Evolutionary conservation across 768 basidiomycete genomes (phyloP), one percentile per base, ranked within the genome.

Genomic region (Russula olivacea): DNA sequence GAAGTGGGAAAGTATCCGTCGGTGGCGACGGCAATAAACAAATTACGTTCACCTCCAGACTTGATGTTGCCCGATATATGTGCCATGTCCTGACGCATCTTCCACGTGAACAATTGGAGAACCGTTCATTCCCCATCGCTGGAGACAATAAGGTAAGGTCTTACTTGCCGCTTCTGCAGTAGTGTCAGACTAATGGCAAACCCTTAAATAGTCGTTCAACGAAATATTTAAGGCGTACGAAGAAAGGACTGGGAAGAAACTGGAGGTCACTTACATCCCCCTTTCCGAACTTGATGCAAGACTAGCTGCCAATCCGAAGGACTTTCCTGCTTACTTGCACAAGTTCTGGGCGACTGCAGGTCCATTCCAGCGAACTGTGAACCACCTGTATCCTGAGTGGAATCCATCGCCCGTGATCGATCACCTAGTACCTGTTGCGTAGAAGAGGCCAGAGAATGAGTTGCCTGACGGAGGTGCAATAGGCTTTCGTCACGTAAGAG

Each of bases 181-280:
- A 15, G 14, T 38, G 38, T 38, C 38, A 5, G 14, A 38, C 38
- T 15, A 38, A 38, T 38, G 38, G 6, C 15, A 14, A 40, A 36
- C 4, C 38, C 14, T 15, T 14, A 38, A 14, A 15, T 40, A 40
- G 38, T 40, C 38, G 15, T 40, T 68, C 52, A 69, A 70, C 23
- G 63, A 70, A 50, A 52, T 70, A 41, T 62, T 69, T 43, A 51
- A 58, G 28, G 53, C 41, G 12, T 70, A 64, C 21, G 52, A 69
- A 21, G 58, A 23, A n/a, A 66, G 55, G 55, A 69, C 56, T 0
- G 69, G 68, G 19, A 69, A 51, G 48, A 66, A 67, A 21, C 36
- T 69, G n/a, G 38, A 69, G 30, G 53, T 69, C n/a, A 66, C 58
- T n/a, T 61, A 68, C 49, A 19, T 58, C n/a, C 55, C 68, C 9